phyloP scores from a whole-genome alignment of 2,329 filamentous ascomycete species.

The Botryosphaeria dothidea region DNA sequence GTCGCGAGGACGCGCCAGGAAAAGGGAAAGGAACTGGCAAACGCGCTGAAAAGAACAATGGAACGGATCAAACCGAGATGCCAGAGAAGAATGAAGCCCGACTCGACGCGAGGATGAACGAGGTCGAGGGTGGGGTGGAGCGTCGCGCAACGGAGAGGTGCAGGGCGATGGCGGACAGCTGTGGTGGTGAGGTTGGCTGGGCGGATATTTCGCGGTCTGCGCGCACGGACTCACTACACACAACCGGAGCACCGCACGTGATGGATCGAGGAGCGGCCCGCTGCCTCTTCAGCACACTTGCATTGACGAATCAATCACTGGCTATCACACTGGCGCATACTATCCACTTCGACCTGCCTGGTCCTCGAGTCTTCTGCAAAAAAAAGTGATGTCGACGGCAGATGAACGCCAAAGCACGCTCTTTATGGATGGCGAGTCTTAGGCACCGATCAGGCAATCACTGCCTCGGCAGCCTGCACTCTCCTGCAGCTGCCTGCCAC shows the following conservation, averaged over 20 bases:
- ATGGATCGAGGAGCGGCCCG: not conserved
- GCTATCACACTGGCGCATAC: not conserved
- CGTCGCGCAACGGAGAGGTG: constrained; percentile 21
- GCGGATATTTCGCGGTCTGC: constrained; percentile 19
- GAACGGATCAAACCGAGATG: not conserved
- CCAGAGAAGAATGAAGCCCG: constrained; percentile 29
- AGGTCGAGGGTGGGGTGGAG: constrained; percentile 31
- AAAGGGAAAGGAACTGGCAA: constrained; percentile 17
- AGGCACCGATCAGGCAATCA: constrained; percentile 3
- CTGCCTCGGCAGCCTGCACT: not conserved
- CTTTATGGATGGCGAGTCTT: constrained; percentile 3
- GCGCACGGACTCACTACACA: not conserved
- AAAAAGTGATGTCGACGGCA: not conserved
- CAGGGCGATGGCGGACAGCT: constrained; percentile 24
- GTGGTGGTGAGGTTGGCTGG: constrained; percentile 21
- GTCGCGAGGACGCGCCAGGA: constrained; percentile 36
- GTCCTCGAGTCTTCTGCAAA: not conserved
- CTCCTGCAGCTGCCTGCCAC: constrained; percentile 8
- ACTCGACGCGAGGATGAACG: constrained; percentile 24
- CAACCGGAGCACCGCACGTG: constrained; percentile 8
- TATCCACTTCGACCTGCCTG: not conserved
- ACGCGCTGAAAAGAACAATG: constrained; percentile 9
- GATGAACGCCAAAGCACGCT: not conserved
- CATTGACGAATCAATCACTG: constrained; percentile 1
- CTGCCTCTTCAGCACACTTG: not conserved